Evolutionary conservation across 345 rosid species (phyloP), one percentile per base, ranked within the genome.

Genomic region (Brassica cretica): DNA sequence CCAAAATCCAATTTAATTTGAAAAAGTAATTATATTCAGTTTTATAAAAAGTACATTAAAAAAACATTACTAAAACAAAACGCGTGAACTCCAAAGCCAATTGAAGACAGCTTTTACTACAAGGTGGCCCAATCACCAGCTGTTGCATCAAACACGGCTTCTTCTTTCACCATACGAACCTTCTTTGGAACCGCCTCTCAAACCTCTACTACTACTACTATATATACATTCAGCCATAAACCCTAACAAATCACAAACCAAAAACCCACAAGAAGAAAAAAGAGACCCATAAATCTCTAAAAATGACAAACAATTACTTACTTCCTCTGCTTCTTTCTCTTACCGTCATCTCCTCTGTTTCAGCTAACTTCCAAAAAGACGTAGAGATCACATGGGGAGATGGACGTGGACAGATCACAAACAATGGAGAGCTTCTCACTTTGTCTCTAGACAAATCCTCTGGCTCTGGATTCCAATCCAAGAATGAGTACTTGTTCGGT

Each of bases 401-500:
- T 27, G 79, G 83, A 3, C 79, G 78, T 64, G 83, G 76, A 59
- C 68, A 80, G 66, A 80, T 80, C 67, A 49, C 56, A n/a, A 73
- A 76, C 80, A 76, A 80, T 65, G 83, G 83, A 56, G 78, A 80
- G 11, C 83, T 80, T 71, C 83, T 80, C 49, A 76, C 76, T 41
- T 35, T 80, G 11, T 71, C 80, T 9, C 77, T 80, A 0, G 83
- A 80, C 51, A 80, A 75, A 56, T 65, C 61, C 24, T 80, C 83
- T 39, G 83, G 83, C 5, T 80, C 83, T 63, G 83, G 76, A 1
- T 80, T 80, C 61, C 83, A 80, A 44, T 80, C 83, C 79, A 80
- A 64, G 35, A 58, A 75, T 11, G 75, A 75, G 53, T 80, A 69
- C 72, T 66, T 80, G 68, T 89, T 86, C 35, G 89, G 91, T 32